A percentile compares a stretch with the other conserved stretches of the same genome.
Evolutionary conservation across 1,284 basidiomycete species (phyloP).

Genomic region (Athelia psychrophila): DNA sequence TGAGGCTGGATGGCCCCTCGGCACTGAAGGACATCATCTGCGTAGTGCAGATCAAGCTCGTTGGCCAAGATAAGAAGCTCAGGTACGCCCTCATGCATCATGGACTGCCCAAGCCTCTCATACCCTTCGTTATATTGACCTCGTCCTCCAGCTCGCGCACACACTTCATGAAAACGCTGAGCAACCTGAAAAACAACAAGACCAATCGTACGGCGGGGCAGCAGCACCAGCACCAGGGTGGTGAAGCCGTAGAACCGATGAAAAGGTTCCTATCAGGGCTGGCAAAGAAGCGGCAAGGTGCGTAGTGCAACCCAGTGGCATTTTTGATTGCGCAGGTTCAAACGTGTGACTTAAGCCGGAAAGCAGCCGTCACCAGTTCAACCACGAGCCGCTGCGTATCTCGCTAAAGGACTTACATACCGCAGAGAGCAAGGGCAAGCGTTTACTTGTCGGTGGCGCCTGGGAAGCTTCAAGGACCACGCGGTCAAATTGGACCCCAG

Average conservation of each 20-base stretch:
- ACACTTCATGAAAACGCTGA: slow-evolving; percentile 91
- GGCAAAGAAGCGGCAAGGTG: slow-evolving; percentile 75
- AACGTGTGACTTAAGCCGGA: too few species aligned
- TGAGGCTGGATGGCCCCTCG: slow-evolving; percentile 86
- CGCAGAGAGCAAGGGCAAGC: too few species aligned
- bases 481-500: too few species aligned
- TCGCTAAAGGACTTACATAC: too few species aligned
- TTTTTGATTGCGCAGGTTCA: too few species aligned
- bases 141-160: slow-evolving; percentile 78
- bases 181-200: slow-evolving; percentile 90
- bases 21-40: slow-evolving; percentile 83
- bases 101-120: not conserved
- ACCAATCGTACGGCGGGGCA: slow-evolving; percentile 56
- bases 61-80: slow-evolving; percentile 50
- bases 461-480: too few species aligned
- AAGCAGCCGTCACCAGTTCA: too few species aligned
- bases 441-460: too few species aligned
- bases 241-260: slow-evolving; percentile 77
- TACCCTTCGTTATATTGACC: slow-evolving; percentile 3
- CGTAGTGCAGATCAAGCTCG: slow-evolving; percentile 75
- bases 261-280: slow-evolving; percentile 81
- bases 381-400: too few species aligned
- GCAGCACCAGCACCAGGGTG: slow-evolving; percentile 62
- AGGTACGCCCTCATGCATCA: too few species aligned
- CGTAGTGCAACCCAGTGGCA: too few species aligned